A percentile compares a stretch with the other conserved stretches of the same genome.
These are phyloP conservation scores for Calonectria naviculata DNA, from an alignment of 2,329 filamentous ascomycete genomes.

Conservation along the genomic window DNA sequence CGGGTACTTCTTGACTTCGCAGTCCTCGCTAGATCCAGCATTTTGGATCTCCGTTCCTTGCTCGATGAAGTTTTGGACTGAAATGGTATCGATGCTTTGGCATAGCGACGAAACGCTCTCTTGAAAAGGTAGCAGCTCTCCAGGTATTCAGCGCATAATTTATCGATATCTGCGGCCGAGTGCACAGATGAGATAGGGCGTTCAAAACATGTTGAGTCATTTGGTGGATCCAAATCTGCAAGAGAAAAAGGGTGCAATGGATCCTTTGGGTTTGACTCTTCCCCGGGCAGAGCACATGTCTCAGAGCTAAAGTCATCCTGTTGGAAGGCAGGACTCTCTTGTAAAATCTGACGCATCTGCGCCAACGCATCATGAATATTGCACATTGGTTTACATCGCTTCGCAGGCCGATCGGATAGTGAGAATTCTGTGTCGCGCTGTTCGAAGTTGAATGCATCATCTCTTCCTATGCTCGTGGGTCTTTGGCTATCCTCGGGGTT, in stretches of 20 bases:
- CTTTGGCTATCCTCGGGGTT: neutral
- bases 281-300: neutral
- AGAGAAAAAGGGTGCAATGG: neutral
- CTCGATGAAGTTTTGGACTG: neutral
- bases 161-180: neutral
- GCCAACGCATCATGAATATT: neutral
- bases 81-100: neutral
- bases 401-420: neutral
- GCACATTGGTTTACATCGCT: neutral
- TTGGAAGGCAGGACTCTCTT: neutral
- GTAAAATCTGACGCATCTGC: neutral
- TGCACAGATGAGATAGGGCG: neutral
- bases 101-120: neutral
- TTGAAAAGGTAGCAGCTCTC: neutral
- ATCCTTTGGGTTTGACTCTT: neutral
- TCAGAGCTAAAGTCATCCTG: neutral
- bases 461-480: neutral
- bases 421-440: neutral
- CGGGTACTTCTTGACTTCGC: neutral
- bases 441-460: too few relatives aligned
- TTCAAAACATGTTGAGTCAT: neutral
- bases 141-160: slow-evolving; percentile 5
- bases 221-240: neutral
- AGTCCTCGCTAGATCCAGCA: slow-evolving; percentile 5
- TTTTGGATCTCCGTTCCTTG: neutral